A percentile compares a stretch with the other conserved stretches of the same genome.
These are phyloP conservation scores for Starmerella apis DNA, from an alignment of 805 yeast species.

Conservation along the genomic window DNA sequence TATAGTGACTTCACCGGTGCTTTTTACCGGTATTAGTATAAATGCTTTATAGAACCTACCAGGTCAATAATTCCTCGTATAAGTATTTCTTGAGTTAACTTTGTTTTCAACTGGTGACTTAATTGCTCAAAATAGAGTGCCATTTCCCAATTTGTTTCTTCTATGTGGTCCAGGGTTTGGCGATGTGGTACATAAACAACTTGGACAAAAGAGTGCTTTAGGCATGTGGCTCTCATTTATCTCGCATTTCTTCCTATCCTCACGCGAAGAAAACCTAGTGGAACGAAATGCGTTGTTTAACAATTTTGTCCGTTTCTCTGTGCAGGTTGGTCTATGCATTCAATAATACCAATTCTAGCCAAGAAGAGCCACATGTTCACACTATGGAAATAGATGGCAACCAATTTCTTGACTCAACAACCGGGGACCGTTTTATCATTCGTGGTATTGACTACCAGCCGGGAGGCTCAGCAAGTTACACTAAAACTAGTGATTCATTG, in stretches of 20 bases:
- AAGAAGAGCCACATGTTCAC: conserved; percentile 33
- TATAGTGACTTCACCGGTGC: no score
- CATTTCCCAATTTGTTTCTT: background rate
- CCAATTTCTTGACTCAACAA: conserved; percentile 64
- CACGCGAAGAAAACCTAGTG: background rate
- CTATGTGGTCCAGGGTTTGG: background rate
- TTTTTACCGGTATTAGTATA: no score
- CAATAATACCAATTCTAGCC: background rate
- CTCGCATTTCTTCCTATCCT: no score
- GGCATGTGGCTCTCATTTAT: background rate
- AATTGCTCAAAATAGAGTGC: background rate
- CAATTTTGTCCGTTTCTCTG: background rate
- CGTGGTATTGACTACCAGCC: conserved; percentile 94
- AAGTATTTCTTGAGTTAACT: no score
- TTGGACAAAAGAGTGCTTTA: no score
- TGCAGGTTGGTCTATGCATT: background rate
- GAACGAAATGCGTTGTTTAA: background rate
- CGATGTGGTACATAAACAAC: background rate
- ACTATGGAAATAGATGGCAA: conserved; percentile 63
- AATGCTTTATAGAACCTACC: no score
- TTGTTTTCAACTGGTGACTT: no score
- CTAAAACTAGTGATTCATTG: conserved; percentile 57
- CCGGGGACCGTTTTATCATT: conserved; percentile 61
- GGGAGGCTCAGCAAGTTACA: conserved; percentile 71
- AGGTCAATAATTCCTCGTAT: no score